phyloP scores from a whole-genome alignment of 495 filamentous ascomycete genomes.

The Immersiella caudata region DNA sequence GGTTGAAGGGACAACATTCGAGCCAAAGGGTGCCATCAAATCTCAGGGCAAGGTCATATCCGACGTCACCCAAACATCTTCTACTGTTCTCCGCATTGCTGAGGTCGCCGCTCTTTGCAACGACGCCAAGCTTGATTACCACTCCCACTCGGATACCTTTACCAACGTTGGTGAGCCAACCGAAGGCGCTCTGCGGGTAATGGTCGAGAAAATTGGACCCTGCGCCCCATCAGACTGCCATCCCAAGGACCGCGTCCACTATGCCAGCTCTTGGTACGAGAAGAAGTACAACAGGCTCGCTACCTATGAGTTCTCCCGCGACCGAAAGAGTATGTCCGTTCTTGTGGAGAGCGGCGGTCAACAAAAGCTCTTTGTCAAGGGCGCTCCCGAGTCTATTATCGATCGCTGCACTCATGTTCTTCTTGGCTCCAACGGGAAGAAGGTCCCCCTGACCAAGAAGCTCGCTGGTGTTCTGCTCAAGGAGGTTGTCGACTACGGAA shows the following conservation, averaged over 20 bases:
- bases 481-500: constrained; percentile 87
- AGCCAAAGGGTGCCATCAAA: constrained; percentile 75
- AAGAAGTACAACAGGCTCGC: constrained; percentile 70
- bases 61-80: constrained; percentile 73
- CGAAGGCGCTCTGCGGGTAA: constrained; percentile 86
- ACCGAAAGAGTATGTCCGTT: constrained; percentile 99
- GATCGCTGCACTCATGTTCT: constrained; percentile 85
- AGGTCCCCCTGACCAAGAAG: constrained; percentile 67
- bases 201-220: constrained; percentile 92
- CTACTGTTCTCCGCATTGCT: constrained; percentile 75
- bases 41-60: constrained; percentile 67
- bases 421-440: constrained; percentile 73
- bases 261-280: constrained; percentile 85
- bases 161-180: constrained; percentile 94
- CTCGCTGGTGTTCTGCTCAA: constrained; percentile 68
- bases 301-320: constrained; percentile 96
- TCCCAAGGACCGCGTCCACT: constrained; percentile 65
- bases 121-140: constrained; percentile 79
- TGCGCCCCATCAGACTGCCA: constrained; percentile 45
- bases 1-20: constrained; percentile 92
- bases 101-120: constrained; percentile 93
- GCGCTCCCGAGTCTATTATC: constrained; percentile 90
- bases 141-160: constrained; percentile 70
- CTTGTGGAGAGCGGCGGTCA: constrained; percentile 68
- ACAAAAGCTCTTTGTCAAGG: constrained; percentile 91